Percentiles rank a stretch among this genome's conserved stretches.
These are phyloP conservation scores for Rhododendron henanense DNA, from an alignment of 148 eudicot species.

Conservation along the genomic window DNA sequence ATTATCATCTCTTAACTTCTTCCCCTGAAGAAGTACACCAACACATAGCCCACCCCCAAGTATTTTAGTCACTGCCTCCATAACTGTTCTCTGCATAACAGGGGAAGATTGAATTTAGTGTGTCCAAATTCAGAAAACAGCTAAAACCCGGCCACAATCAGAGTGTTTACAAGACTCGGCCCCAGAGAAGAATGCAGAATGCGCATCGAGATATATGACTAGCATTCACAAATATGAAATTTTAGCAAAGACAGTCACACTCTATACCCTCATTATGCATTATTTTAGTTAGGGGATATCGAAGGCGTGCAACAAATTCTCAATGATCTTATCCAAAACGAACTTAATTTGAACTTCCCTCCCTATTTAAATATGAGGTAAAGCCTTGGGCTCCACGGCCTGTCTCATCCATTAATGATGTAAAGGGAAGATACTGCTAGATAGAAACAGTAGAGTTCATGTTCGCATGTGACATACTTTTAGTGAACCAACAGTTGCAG, in stretches of 20 bases:
- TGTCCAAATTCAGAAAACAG: background rate
- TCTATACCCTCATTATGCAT: background rate
- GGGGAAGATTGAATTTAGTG: background rate
- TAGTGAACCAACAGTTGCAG: constrained; percentile 80
- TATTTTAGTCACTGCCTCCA: constrained; percentile 82
- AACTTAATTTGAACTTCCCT: background rate
- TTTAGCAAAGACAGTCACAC: background rate
- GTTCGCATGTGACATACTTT: constrained; percentile 43
- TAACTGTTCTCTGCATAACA: constrained; percentile 64
- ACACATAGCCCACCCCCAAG: constrained; percentile 77
- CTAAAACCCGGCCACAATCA: background rate
- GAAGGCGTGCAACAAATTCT: background rate
- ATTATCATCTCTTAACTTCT: constrained; percentile 81
- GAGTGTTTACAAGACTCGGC: background rate
- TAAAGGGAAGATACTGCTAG: background rate
- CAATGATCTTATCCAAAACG: background rate
- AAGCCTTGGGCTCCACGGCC: background rate
- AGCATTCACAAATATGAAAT: background rate
- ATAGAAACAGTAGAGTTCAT: background rate
- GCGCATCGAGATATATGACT: background rate
- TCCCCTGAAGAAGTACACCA: constrained; percentile 83
- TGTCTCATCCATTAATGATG: background rate
- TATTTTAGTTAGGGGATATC: background rate
- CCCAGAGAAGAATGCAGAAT: background rate
- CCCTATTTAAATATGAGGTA: background rate